Evolutionary conservation across 83 land plant species (phyloP), one percentile per base, ranked within the genome.

Genomic region (Larix sibirica): DNA sequence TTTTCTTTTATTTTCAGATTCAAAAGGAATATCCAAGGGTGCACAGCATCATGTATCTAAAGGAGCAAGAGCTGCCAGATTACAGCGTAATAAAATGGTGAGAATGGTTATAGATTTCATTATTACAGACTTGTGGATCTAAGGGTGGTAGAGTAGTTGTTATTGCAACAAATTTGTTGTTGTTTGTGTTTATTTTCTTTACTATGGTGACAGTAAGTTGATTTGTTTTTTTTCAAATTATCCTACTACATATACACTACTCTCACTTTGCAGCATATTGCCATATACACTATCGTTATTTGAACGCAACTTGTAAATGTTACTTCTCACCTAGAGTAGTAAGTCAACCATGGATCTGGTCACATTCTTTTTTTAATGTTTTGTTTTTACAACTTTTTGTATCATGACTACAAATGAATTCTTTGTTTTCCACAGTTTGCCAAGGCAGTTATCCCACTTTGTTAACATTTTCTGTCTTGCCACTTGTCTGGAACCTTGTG

Each of bases 21-120:
- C 82, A 47, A 80, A 47, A 9, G 42, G 82, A 47, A 85, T 85
- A 36, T 31, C 83, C 58, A 92, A 92, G 77, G 65, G 85, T 20
- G 83, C 81, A 6, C 44, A 16, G 4, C 81, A 78, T 28, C 64
- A 83, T 86, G 90, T 74, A 0, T 80, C 20, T 38, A 90, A 90
- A 74, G 92, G 91, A 50, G 89, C 90, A 17, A 78, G 83, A 13
- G 90, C 89, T 24, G 87, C 91, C 77, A 84, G 95, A n/a, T 62
- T 87, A 28, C 92, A 90, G 74, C 86, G 78, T 1, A 83, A 31
- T 81, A 90, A 89, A 77, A 85, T 87, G 92, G 95, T 93, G 85
- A 68, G 59, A 54, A 31, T 6, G 36, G 8, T 18, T 71, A 6
- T 71, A 18, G 17, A 40, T 4, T 40, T 71, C n/a, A 42, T 8